Evolutionary conservation across 2,329 filamentous ascomycete species (phyloP), one percentile per base, ranked within the genome.

Genomic region (Aspergillus sclerotialis): DNA sequence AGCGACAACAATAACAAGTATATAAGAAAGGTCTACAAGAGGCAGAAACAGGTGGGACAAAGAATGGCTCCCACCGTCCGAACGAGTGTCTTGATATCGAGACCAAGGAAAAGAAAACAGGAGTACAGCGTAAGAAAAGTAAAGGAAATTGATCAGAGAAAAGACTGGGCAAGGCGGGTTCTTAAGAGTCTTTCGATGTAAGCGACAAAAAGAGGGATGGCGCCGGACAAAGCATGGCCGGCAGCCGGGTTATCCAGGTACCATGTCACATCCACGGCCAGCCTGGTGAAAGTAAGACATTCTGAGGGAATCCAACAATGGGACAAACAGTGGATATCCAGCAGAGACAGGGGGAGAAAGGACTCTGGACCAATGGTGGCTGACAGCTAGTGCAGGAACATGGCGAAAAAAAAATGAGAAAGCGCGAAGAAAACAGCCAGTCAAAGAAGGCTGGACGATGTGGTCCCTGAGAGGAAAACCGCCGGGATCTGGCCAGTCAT

Each of bases 31-130:
- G 32, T 32, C 12, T 10, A 15, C 27, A 23, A 28, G 14, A 33
- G 30, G 25, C 14, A 41, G 36, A 17, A 35, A 40, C 28, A 33
- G 28, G 32, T 29, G 28, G 33, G 28, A 44, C 19, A 44, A 36
- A 35, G 38, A 42, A 34, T 40, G 13, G 33, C 15, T 11, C 32
- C 30, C 19, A 31, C 32, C 27, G 35, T 33, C 60, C 58, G 64
- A 70, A 63, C 63, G 67, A 68, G 57, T 61, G 60, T 61, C 38
- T 43, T 42, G 38, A 32, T 33, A 26, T 35, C 33, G 32, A 29
- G 55, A 53, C 51, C 48, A 45, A 49, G 46, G 38, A 13, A 33
- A 37, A 45, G 35, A 43, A 41, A 45, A 47, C 42, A 47, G 52
- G 36, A 49, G 32, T 48, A 44, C 40, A 44, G 34, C 36, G 28